Evolutionary conservation across 1,284 basidiomycete genomes (phyloP).

Genomic region (Kwoniella shivajii): DNA sequence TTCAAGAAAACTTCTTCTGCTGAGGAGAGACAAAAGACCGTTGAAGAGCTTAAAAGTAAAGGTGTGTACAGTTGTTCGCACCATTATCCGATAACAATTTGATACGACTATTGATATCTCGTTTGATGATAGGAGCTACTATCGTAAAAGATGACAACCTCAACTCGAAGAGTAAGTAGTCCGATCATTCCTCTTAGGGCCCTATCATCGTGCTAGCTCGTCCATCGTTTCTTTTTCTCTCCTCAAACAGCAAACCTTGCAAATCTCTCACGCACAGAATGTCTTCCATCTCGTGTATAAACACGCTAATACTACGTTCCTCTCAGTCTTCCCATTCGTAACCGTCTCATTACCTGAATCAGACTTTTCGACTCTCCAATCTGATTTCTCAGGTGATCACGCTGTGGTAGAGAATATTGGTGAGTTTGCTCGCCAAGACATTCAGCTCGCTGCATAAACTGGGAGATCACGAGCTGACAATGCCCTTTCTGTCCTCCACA

Average conservation of each 20-base stretch:
- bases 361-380: conserved; percentile 34
- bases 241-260: background rate
- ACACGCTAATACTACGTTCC: conserved; percentile 1
- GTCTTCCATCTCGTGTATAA: background rate
- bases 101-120: background rate
- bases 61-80: conserved; percentile 16
- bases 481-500: background rate
- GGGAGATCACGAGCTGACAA: background rate
- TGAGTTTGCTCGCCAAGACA: conserved; percentile 20
- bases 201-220: background rate
- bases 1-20: conserved; percentile 42
- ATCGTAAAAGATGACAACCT: conserved; percentile 40
- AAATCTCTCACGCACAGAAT: background rate
- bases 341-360: conserved; percentile 32
- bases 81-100: background rate
- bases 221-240: background rate
- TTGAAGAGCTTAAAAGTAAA: conserved; percentile 34
- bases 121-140: conserved; percentile 27
- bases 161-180: conserved; percentile 40
- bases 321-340: conserved; percentile 45
- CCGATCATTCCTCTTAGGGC: background rate
- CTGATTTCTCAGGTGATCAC: conserved; percentile 30
- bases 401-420: conserved; percentile 39
- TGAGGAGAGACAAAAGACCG: conserved; percentile 34
- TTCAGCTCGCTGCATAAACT: background rate